phyloP scores from a whole-genome alignment of 2,329 filamentous ascomycete genomes.

The Fusarium sacchari region DNA sequence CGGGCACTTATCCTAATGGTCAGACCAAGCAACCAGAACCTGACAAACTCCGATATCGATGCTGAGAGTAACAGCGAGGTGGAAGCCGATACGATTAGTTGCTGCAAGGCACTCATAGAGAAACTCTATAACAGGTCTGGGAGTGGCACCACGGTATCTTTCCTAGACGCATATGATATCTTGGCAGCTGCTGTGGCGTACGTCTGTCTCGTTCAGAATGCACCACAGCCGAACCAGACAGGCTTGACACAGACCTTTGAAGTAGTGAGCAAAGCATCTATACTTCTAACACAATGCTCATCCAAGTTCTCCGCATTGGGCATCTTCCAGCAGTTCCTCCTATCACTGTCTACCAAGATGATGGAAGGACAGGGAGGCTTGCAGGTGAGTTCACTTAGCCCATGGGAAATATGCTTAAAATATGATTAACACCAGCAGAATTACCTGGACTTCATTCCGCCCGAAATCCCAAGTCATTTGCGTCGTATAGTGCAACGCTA shows the following conservation, averaged over 20 bases:
- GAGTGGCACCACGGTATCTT: not conserved
- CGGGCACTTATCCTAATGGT: conserved; percentile 1
- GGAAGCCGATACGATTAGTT: not conserved
- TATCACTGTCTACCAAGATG: not conserved
- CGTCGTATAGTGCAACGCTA: not conserved
- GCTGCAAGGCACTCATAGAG: conserved; percentile 14
- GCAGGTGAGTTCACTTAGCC: not conserved
- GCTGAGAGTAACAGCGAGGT: not conserved
- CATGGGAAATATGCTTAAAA: not conserved
- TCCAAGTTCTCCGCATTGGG: conserved; percentile 5
- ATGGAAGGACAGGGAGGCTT: conserved; percentile 1
- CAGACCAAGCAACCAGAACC: accelerated
- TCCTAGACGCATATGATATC: conserved; percentile 21
- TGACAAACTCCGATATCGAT: not conserved
- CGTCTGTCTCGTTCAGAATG: not conserved
- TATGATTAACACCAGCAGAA: not conserved
- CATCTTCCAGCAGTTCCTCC: conserved; percentile 13
- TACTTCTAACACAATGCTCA: conserved; percentile 12
- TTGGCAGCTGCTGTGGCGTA: conserved; percentile 13
- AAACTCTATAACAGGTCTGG: not conserved
- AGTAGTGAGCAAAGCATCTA: conserved; percentile 22
- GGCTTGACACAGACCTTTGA: conserved; percentile 16
- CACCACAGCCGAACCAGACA: not conserved
- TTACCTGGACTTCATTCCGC: not conserved
- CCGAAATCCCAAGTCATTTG: conserved; percentile 9